Evolutionary conservation across 2,329 filamentous ascomycete species (phyloP), one percentile per base, ranked within the genome.

Genomic region (Beauveria bassiana): DNA sequence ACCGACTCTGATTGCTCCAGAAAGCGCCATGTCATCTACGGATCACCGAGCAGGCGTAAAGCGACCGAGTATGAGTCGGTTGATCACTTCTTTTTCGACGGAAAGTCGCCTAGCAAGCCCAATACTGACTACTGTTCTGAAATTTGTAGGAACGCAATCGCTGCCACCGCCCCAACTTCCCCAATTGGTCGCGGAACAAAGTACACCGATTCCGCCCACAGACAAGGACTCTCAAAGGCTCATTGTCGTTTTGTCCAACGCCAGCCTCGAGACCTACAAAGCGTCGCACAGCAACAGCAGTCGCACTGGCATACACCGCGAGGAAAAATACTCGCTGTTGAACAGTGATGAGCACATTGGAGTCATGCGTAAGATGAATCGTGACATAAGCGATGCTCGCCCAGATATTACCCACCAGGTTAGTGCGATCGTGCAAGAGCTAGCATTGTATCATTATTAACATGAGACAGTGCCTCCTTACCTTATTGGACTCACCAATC

Each of bases 341-440:
- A 99, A 99, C 81, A 97, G 93, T 76, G 95, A 99, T 72, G 95
- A 99, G 77, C 95, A 99, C 74, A 99, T 99, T 68, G 95, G 95
- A 65, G 90, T 98, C 66, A 96, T 99, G 92, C 89, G 95, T 71
- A 99, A 98, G 81, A 98, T 98, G 93, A 96, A 96, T 74, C 85
- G 95, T 69, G 95, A 99, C 74, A 98, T 99, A 67, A 97, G 93
- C 74, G 95, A 99, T 77, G 95, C 95, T 64, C 87, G 95, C 68
- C 95, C 95, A 50, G 95, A 99, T 76, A 99, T 99, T 71, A 96
- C 95, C 51, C 95, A 99, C 75, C 95, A 98, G 91, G 93, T 97
- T 80, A 71, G 84, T 75, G 16, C 9, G 9, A 40, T 8, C 4
- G 5, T 26, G 4, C 26, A 18, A 24, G 22, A 14, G n/a, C 18